phyloP scores from a whole-genome alignment of 768 basidiomycete species.

The Royoungia palumana region DNA sequence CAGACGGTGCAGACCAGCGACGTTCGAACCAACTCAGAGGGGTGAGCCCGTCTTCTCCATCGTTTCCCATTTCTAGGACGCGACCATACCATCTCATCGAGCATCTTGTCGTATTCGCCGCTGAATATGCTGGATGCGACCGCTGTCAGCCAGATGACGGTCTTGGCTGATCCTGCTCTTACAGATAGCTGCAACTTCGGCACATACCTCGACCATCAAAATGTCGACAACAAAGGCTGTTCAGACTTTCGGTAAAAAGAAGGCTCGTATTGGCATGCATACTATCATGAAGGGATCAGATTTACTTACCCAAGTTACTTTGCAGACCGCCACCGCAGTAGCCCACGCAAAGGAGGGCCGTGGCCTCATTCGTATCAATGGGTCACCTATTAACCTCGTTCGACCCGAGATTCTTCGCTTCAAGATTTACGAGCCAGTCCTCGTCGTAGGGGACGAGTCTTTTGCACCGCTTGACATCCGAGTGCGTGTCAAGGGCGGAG shows the following conservation, averaged over 20 bases:
- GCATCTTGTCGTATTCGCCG: slow-evolving; percentile 20
- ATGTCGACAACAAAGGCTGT: slow-evolving; percentile 87
- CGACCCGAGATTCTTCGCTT: slow-evolving; percentile 94
- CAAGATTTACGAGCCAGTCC: slow-evolving; percentile 97
- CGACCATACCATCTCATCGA: background rate
- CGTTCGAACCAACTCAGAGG: slow-evolving; percentile 31
- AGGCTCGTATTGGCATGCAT: slow-evolving; percentile 49
- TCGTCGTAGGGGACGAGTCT: slow-evolving; percentile 88
- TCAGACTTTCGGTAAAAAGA: slow-evolving; percentile 99
- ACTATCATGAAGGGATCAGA: background rate
- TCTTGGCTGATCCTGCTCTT: slow-evolving; percentile 16
- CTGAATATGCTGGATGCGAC: slow-evolving; percentile 40
- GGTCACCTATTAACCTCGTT: slow-evolving; percentile 92
- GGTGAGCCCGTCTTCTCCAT: slow-evolving; percentile 35
- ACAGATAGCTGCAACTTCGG: slow-evolving; percentile 18
- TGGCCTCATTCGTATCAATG: slow-evolving; percentile 95
- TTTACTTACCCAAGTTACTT: slow-evolving; percentile 2
- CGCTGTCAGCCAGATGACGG: slow-evolving; percentile 36
- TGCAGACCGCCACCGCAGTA: slow-evolving; percentile 94
- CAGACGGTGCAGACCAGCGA: slow-evolving; percentile 16
- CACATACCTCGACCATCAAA: slow-evolving; percentile 35
- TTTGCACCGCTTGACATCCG: slow-evolving; percentile 91
- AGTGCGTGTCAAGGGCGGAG: slow-evolving; percentile 97
- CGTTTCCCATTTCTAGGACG: background rate
- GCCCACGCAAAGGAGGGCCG: slow-evolving; percentile 96